Evolutionary conservation across 441 rosid species (phyloP), one percentile per base, ranked within the genome.

Genomic region (Kokia cookei): DNA sequence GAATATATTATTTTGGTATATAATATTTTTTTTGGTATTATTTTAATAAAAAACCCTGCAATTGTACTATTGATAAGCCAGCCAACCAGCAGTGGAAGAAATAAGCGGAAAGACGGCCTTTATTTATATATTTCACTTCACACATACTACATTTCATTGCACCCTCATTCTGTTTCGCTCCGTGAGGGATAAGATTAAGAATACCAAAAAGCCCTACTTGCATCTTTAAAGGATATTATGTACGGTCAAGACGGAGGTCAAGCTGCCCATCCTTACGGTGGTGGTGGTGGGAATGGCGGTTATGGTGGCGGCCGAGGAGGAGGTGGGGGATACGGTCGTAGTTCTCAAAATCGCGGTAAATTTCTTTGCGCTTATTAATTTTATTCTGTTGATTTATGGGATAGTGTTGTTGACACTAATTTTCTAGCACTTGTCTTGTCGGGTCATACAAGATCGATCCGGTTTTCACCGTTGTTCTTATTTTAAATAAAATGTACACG

Each of bases 211-310:
- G 80, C 87, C 86, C 86, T 77, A 82, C 73, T 73, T 82, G 76
- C 76, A 87, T 89, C 88, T 82, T 91, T 76, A 29, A 27, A 90
- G 89, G 69, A 79, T 32, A 32, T 32, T 32, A 5, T 82, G 87
- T 90, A 90, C 80, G 86, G 88, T 73, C 91, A 90, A 79, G 89
- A 81, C 64, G 89, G 88, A 72, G 86, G 84, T 61, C 86, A 84
- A 29, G 84, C 81, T 35, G 87, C 83, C 40, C 89, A 84, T 55
- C 73, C 88, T 2, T 82, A 87, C 5, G 68, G 68, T 17, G 15
- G 66, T 10, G 78, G 89, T 35, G 22, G 43, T 29, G 65, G 43
- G 7, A 7, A 90, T 79, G 93, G 94, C 75, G 95, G 86, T 59
- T 79, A 89, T 55, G 65, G 22, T 3, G 43, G 65, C 11, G 45